These are phyloP conservation scores for Choiromyces venosus DNA, from an alignment of 495 filamentous ascomycete species.

Conservation along the genomic window DNA sequence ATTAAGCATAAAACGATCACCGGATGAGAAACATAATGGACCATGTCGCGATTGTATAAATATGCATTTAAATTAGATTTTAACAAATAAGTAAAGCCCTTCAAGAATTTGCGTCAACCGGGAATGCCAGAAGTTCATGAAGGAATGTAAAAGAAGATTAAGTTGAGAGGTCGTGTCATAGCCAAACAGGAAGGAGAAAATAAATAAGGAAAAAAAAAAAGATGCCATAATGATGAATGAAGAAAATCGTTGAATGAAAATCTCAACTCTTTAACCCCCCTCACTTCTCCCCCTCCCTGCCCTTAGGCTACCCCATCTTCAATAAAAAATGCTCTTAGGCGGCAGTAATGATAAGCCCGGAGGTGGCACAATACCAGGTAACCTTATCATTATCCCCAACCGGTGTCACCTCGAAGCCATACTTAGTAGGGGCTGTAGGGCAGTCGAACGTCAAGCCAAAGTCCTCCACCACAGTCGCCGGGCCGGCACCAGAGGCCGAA, in stretches of 20 bases:
- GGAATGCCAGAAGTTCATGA: neutral
- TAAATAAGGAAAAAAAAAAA: too few species aligned
- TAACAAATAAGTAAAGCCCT: neutral
- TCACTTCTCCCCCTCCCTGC: too few species aligned
- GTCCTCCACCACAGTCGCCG: neutral
- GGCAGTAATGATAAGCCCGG: neutral
- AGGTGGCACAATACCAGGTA: neutral
- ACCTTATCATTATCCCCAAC: neutral
- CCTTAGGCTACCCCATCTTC: neutral
- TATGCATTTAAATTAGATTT: neutral
- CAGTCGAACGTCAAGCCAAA: neutral
- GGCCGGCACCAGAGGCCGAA: neutral
- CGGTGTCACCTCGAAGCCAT: neutral
- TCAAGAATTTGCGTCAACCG: neutral
- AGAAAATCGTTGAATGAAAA: neutral
- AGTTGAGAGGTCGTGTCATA: neutral
- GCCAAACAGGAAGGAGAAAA: neutral
- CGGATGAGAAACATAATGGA: neutral
- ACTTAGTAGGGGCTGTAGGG: neutral
- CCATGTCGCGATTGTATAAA: neutral
- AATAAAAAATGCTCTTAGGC: neutral
- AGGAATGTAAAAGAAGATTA: neutral
- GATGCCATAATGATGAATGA: too few species aligned
- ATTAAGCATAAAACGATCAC: neutral
- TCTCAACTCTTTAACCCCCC: neutral